A percentile compares a stretch with the other conserved stretches of the same genome.
Conservation (phyloP, 306 rosid genomes). For the Aeschynomene evenia region DNA sequence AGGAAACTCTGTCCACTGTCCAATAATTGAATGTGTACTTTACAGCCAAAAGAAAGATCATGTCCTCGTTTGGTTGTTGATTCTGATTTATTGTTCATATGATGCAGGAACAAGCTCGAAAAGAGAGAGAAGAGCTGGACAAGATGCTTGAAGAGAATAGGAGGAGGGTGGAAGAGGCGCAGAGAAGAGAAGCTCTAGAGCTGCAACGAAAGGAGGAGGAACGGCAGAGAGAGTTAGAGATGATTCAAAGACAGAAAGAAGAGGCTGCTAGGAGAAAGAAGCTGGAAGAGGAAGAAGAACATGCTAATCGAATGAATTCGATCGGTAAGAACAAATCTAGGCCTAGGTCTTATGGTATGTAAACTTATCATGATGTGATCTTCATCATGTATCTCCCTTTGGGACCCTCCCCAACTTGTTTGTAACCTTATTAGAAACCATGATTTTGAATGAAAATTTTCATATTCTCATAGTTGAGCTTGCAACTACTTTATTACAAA, state of each 20-base stretch:
- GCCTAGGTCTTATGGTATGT: constrained; percentile 48
- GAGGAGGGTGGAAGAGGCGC: constrained; percentile 89
- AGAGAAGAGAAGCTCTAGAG: constrained; percentile 89
- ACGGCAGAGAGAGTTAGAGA: constrained; percentile 73
- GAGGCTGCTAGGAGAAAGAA: constrained; percentile 78
- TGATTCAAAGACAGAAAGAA: constrained; percentile 82
- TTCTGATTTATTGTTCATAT: constrained; percentile 21
- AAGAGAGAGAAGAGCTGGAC: constrained; percentile 89
- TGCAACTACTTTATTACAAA: neutral
- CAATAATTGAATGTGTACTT: neutral
- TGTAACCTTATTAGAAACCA: constrained; percentile 23
- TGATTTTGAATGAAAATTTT: constrained; percentile 12
- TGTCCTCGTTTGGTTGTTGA: neutral
- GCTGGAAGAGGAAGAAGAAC: constrained; percentile 75
- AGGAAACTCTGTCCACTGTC: neutral
- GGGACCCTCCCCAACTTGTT: neutral
- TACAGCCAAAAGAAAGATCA: neutral
- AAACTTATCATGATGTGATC: constrained; percentile 9
- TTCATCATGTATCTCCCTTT: neutral
- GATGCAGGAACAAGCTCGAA: constrained; percentile 73
- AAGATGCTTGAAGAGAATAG: constrained; percentile 89
- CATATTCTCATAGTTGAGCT: neutral
- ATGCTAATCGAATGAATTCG: constrained; percentile 48
- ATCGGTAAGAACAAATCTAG: constrained; percentile 56
- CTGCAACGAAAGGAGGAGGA: constrained; percentile 92